Conservation (phyloP, 768 basidiomycete genomes). For the Naganishia antarctica region DNA sequence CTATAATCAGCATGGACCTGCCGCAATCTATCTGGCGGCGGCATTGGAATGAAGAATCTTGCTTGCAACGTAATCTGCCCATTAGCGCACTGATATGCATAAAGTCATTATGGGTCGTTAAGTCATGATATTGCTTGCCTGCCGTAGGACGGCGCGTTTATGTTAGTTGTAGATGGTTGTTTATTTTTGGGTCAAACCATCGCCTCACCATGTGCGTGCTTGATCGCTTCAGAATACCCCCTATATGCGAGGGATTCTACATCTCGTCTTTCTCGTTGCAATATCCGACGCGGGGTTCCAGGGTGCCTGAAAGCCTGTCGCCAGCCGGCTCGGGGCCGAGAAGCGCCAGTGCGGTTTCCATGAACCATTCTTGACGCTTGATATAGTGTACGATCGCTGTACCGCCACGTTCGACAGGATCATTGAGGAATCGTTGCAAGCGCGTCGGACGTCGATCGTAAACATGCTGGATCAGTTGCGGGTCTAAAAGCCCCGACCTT, state of each 20-base stretch:
- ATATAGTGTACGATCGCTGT: conserved; percentile 95
- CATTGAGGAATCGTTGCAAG: conserved; percentile 42
- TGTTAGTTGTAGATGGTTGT: not conserved
- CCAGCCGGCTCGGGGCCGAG: conserved; percentile 53
- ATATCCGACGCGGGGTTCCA: not conserved
- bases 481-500: not conserved
- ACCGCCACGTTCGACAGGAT: conserved; percentile 65
- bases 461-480: not conserved
- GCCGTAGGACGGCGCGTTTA: not conserved
- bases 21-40: conserved; percentile 31
- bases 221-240: too few relatives aligned
- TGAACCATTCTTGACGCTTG: conserved; percentile 94
- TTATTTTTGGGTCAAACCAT: too few relatives aligned
- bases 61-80: conserved; percentile 2
- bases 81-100: not conserved
- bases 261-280: not conserved
- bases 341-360: conserved; percentile 84
- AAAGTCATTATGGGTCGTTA: conserved; percentile 1
- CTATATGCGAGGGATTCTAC: not conserved
- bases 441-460: conserved; percentile 39
- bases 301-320: not conserved
- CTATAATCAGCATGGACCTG: conserved; percentile 45
- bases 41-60: conserved; percentile 15
- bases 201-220: too few relatives aligned
- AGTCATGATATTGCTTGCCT: not conserved